A percentile compares a stretch with the other conserved stretches of the same genome.
phyloP scores from a whole-genome alignment of 192 early-diverging fungal species.

The Linnemannia hyalina region DNA sequence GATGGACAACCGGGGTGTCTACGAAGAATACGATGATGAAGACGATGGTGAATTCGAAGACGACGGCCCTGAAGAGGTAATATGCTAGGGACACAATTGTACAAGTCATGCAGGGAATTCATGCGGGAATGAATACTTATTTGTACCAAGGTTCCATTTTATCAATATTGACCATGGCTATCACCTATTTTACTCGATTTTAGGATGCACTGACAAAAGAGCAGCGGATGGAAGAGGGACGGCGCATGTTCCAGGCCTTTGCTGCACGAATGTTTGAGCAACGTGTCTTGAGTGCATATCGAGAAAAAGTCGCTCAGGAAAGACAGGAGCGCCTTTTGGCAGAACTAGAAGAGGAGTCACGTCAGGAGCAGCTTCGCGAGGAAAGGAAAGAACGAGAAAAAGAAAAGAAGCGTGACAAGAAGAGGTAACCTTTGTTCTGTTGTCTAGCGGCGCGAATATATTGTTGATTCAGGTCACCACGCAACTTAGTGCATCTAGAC shows the following conservation, averaged over 20 bases:
- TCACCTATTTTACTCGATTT: background rate
- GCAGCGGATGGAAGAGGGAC: slow-evolving; percentile 91
- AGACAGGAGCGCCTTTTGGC: slow-evolving; percentile 88
- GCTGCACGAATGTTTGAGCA: slow-evolving; percentile 98
- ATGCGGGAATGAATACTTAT: background rate
- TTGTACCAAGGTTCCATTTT: background rate
- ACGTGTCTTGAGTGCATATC: slow-evolving; percentile 91
- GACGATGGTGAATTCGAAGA: slow-evolving; percentile 75
- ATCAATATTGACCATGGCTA: background rate
- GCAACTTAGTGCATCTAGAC: background rate
- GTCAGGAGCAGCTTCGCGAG: slow-evolving; percentile 68
- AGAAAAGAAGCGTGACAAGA: slow-evolving; percentile 82
- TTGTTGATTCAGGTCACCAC: background rate
- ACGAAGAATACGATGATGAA: slow-evolving; percentile 68
- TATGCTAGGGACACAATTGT: background rate
- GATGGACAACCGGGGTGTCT: slow-evolving; percentile 63
- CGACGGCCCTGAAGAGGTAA: slow-evolving; percentile 69
- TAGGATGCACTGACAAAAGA: slow-evolving; percentile 86
- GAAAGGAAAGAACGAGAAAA: slow-evolving; percentile 72
- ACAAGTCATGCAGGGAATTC: background rate
- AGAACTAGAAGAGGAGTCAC: slow-evolving; percentile 91
- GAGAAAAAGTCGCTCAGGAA: slow-evolving; percentile 94
- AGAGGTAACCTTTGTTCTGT: slow-evolving; percentile 65
- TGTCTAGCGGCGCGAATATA: background rate
- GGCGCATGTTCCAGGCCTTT: slow-evolving; percentile 96